These are phyloP conservation scores for Rosa chinensis DNA, from an alignment of 306 rosid genomes.

Conservation along the genomic window DNA sequence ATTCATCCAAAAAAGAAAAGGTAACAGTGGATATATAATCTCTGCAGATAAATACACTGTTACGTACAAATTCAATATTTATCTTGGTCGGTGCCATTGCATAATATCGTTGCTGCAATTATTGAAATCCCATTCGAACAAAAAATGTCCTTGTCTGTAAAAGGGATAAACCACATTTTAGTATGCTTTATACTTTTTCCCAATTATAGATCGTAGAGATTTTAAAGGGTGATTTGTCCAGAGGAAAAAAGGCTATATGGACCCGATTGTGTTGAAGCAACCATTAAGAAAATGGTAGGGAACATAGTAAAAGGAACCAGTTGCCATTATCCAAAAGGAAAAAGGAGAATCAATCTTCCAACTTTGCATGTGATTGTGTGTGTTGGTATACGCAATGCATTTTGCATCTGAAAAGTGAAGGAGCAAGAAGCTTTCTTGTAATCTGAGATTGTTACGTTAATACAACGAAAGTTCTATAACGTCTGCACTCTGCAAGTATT, in stretches of 20 bases:
- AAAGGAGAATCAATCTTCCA: background rate
- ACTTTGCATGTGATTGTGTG: background rate
- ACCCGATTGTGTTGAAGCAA: background rate
- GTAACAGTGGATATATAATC: background rate
- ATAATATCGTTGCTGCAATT: background rate
- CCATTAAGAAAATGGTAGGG: background rate
- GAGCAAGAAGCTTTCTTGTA: background rate
- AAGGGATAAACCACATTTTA: background rate
- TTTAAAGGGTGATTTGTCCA: background rate
- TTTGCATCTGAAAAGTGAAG: background rate
- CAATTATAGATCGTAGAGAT: background rate
- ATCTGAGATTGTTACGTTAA: background rate
- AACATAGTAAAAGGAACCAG: background rate
- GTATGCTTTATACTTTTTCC: background rate
- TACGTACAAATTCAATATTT: background rate
- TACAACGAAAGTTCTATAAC: no score
- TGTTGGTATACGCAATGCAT: background rate
- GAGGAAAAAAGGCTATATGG: background rate
- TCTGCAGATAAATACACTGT: background rate
- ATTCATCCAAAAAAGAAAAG: background rate
- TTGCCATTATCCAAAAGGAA: constrained; percentile 3
- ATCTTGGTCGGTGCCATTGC: constrained; percentile 8
- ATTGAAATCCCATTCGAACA: background rate
- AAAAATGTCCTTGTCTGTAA: background rate
- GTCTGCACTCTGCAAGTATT: no score